These are phyloP conservation scores for Venturia nashicola DNA, from an alignment of 2,329 filamentous ascomycete species.

Conservation along the genomic window DNA sequence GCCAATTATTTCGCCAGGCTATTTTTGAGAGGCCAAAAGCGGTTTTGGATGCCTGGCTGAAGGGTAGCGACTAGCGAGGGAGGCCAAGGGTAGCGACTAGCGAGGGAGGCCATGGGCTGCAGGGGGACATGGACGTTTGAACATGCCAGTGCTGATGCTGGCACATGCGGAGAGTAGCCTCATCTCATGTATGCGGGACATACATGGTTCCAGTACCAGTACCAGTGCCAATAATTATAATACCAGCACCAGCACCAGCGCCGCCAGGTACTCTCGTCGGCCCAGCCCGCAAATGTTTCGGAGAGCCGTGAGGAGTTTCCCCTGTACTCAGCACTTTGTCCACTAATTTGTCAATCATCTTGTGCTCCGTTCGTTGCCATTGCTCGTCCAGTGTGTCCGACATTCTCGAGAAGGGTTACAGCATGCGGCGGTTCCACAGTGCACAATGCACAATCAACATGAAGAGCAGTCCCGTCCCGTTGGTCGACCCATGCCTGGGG, in stretches of 20 bases:
- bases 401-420: neutral
- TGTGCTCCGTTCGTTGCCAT: neutral
- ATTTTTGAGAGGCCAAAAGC: neutral
- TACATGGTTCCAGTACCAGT: too few species aligned
- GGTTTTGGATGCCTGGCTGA: neutral
- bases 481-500: too few species aligned
- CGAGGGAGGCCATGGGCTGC: neutral
- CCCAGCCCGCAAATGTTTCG: neutral
- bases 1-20: neutral
- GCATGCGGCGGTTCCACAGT: neutral
- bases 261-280: neutral
- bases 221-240: too few species aligned
- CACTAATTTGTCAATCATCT: neutral
- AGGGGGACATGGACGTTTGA: neutral
- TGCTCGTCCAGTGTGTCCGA: neutral
- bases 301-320: neutral
- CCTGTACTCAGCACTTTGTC: too few species aligned
- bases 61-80: neutral
- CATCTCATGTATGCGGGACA: neutral
- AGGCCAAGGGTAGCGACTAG: neutral
- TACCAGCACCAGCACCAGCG: too few species aligned
- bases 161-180: neutral
- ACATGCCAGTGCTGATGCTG: neutral
- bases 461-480: too few species aligned
- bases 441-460: neutral